phyloP scores from a whole-genome alignment of 2,329 filamentous ascomycete species.

The Colletotrichum abscissum region DNA sequence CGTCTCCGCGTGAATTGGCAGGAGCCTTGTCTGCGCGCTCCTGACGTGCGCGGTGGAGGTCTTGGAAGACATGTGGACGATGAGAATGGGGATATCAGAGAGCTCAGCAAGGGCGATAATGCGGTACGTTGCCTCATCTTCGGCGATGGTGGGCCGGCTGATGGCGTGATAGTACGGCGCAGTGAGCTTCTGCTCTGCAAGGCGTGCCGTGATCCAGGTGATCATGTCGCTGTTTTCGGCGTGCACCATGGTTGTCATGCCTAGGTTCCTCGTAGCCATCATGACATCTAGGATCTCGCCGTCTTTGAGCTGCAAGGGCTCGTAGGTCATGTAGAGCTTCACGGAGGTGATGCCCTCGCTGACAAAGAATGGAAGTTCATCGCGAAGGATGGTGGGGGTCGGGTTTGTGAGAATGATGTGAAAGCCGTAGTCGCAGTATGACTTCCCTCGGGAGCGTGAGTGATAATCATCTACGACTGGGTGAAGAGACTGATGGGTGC shows the following conservation, averaged over 20 bases:
- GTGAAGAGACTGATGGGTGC: conserved; percentile 56
- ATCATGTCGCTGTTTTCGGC: conserved; percentile 66
- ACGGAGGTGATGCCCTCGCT: conserved; percentile 57
- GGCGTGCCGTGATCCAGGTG: conserved; percentile 63
- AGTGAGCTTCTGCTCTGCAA: conserved; percentile 58
- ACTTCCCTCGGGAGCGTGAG: conserved; percentile 52
- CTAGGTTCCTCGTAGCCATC: conserved; percentile 50
- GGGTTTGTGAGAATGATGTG: conserved; percentile 63
- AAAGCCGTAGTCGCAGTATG: conserved; percentile 68
- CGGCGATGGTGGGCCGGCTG: conserved; percentile 60
- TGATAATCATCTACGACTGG: conserved; percentile 60
- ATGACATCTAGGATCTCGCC: conserved; percentile 62
- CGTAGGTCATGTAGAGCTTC: conserved; percentile 66
- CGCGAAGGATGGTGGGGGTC: conserved; percentile 50
- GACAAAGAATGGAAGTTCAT: conserved; percentile 44
- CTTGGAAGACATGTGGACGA: conserved; percentile 64
- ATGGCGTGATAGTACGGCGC: conserved; percentile 63
- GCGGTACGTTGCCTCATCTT: conserved; percentile 63
- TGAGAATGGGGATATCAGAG: conserved; percentile 61
- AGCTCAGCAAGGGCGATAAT: conserved; percentile 62
- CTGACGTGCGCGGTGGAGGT: conserved; percentile 58
- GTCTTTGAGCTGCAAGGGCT: conserved; percentile 60
- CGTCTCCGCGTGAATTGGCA: conserved; percentile 65
- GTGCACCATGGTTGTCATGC: conserved; percentile 61
- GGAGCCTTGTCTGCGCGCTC: conserved; percentile 51